A percentile compares a stretch with the other conserved stretches of the same genome.
Evolutionary conservation across 1,139 yeast species (phyloP).

Genomic region (Yamadazyma trypodendri): DNA sequence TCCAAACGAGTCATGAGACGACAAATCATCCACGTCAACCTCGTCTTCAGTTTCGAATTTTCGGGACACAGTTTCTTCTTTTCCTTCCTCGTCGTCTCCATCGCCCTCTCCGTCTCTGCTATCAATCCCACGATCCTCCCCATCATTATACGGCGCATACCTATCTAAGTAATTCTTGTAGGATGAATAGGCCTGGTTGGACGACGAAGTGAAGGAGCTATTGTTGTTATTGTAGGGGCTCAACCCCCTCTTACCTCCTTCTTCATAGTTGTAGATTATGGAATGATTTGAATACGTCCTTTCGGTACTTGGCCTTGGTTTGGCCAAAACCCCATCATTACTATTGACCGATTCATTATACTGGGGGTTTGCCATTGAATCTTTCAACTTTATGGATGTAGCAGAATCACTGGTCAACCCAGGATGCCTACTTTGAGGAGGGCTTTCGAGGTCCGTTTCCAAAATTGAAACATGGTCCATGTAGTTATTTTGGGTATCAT

Average conservation of each 20-base stretch:
- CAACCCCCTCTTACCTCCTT: slow-evolving; percentile 4
- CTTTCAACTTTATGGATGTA: background rate
- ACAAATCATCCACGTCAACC: slow-evolving; percentile 29
- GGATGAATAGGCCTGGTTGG: background rate
- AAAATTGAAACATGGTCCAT: background rate
- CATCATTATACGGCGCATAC: slow-evolving; percentile 9
- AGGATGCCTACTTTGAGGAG: slow-evolving; percentile 1
- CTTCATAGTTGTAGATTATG: slow-evolving; percentile 4
- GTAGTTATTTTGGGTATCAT: background rate
- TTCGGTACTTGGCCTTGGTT: slow-evolving; percentile 12
- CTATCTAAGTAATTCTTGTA: slow-evolving; percentile 5
- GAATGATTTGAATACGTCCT: slow-evolving; percentile 15
- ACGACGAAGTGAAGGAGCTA: slow-evolving; percentile 6
- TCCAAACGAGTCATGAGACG: slow-evolving; percentile 29
- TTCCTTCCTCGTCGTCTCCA: slow-evolving; percentile 7
- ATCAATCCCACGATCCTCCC: slow-evolving; percentile 5
- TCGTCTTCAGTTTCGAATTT: slow-evolving; percentile 21
- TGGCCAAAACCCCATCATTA: background rate
- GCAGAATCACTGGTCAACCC: background rate
- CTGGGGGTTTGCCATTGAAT: background rate
- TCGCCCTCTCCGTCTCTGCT: slow-evolving; percentile 9
- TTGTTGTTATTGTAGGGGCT: slow-evolving; percentile 13
- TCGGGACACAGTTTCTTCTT: slow-evolving; percentile 4
- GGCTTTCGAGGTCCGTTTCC: slow-evolving; percentile 2
- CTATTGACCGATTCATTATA: background rate